These are phyloP conservation scores for Cyclotella baltica DNA, from an alignment of 108 stramenopile species.

Conservation along the genomic window DNA sequence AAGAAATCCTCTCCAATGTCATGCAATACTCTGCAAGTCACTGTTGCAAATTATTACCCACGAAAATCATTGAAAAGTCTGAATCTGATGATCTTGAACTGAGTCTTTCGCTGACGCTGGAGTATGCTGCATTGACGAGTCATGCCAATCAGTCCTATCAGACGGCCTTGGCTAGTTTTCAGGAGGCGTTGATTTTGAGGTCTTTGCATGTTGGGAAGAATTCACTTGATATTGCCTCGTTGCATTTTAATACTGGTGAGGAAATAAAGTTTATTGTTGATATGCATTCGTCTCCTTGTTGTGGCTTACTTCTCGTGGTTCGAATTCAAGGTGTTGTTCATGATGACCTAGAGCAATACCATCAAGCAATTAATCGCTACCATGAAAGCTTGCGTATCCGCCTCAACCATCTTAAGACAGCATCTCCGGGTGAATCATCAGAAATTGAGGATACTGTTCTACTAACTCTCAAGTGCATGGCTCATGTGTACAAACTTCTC, in stretches of 20 bases:
- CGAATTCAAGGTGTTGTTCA: slow-evolving; percentile 34
- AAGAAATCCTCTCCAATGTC: slow-evolving; percentile 16
- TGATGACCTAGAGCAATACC: slow-evolving; percentile 54
- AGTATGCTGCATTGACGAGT: slow-evolving; percentile 44
- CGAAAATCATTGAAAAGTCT: slow-evolving; percentile 5
- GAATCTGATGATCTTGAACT: slow-evolving; percentile 40
- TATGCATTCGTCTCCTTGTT: too few species aligned
- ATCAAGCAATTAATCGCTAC: slow-evolving; percentile 42
- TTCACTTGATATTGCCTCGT: slow-evolving; percentile 52
- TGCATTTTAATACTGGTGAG: slow-evolving; percentile 51
- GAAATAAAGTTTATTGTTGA: not conserved
- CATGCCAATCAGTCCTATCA: slow-evolving; percentile 44
- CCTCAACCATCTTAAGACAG: slow-evolving; percentile 27
- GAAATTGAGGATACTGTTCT: slow-evolving; percentile 38
- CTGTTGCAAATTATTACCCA: slow-evolving; percentile 23
- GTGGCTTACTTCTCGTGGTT: too few species aligned
- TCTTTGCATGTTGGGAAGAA: slow-evolving; percentile 50
- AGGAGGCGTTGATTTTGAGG: slow-evolving; percentile 54
- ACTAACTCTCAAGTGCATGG: slow-evolving; percentile 52
- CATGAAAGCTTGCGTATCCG: slow-evolving; percentile 59
- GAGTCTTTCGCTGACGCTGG: slow-evolving; percentile 42
- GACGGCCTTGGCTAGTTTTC: slow-evolving; percentile 41
- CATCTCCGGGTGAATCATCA: slow-evolving; percentile 9
- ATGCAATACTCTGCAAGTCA: slow-evolving; percentile 19
- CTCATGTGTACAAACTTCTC: slow-evolving; percentile 37